These are phyloP conservation scores for Canna indica DNA, from an alignment of 176 grass and related monocot species.

Conservation along the genomic window DNA sequence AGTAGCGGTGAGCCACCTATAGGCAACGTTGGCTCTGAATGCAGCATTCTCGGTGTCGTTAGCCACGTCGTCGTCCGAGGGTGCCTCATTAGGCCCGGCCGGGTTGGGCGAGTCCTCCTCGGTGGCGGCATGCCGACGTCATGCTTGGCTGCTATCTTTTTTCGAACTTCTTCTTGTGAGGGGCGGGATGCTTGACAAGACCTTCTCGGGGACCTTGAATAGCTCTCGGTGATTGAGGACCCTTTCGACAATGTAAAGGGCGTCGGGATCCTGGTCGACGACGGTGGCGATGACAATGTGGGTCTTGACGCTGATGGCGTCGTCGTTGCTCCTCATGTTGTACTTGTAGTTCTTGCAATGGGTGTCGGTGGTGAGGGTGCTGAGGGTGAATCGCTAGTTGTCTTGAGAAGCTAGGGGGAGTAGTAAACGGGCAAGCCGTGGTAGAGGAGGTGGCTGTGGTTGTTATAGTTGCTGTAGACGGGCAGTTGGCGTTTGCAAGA, in stretches of 20 bases:
- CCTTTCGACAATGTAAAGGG: conserved; percentile 11
- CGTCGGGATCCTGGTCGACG: conserved; percentile 17
- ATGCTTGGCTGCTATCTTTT: background rate
- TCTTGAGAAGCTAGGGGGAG: conserved; percentile 18
- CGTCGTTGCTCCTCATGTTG: conserved; percentile 6
- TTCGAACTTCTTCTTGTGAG: background rate
- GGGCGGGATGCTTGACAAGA: background rate
- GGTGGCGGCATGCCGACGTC: too few species aligned
- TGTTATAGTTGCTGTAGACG: too few species aligned
- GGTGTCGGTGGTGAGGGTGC: conserved; percentile 9
- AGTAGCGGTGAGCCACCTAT: background rate
- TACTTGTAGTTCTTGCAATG: conserved; percentile 12
- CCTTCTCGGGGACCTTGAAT: conserved; percentile 5
- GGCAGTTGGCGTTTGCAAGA: too few species aligned
- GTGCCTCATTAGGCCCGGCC: background rate
- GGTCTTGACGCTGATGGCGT: conserved; percentile 13
- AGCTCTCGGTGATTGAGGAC: conserved; percentile 5
- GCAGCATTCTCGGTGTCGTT: background rate
- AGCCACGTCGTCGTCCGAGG: background rate
- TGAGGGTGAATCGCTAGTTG: background rate
- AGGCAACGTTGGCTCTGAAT: too few species aligned
- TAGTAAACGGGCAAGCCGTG: conserved; percentile 13
- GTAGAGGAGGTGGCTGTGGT: conserved; percentile 11
- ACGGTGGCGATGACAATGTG: conserved; percentile 4
- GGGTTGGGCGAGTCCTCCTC: background rate